phyloP scores from a whole-genome alignment of 306 rosid genomes.

The Crataegus laevigata region DNA sequence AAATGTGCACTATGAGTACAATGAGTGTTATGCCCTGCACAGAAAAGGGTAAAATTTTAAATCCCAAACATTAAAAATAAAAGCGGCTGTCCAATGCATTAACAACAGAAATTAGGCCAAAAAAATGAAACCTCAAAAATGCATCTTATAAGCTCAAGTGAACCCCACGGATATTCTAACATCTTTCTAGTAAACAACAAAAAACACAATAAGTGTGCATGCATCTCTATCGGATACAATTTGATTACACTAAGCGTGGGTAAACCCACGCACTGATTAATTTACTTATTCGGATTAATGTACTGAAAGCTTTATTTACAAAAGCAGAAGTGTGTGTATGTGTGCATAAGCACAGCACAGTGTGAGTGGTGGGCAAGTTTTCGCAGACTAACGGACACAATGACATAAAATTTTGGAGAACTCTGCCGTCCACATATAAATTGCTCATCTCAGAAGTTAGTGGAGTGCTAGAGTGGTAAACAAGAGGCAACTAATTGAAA shows the following conservation, averaged over 20 bases:
- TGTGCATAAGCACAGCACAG: background rate
- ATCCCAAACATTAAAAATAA: background rate
- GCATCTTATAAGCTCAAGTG: background rate
- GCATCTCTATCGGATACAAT: background rate
- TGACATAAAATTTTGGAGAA: background rate
- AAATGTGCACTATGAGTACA: conserved; percentile 52
- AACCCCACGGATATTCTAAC: background rate
- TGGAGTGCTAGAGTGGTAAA: background rate
- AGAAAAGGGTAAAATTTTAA: conserved; percentile 3
- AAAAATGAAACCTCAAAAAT: background rate
- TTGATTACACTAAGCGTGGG: too few species aligned
- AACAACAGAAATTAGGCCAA: background rate
- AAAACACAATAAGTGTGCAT: background rate
- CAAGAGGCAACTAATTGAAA: conserved; percentile 9
- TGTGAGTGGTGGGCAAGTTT: background rate
- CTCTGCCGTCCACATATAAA: background rate
- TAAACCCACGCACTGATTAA: too few species aligned
- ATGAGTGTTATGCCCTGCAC: conserved; percentile 65
- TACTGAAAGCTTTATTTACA: background rate
- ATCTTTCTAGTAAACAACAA: background rate
- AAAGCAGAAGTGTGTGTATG: background rate
- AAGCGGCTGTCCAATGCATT: background rate
- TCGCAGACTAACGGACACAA: background rate
- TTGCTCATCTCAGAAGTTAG: background rate
- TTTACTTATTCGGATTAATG: too few species aligned